Conservation (phyloP, 139 green algal species). For the Asterochloris sp. region DNA sequence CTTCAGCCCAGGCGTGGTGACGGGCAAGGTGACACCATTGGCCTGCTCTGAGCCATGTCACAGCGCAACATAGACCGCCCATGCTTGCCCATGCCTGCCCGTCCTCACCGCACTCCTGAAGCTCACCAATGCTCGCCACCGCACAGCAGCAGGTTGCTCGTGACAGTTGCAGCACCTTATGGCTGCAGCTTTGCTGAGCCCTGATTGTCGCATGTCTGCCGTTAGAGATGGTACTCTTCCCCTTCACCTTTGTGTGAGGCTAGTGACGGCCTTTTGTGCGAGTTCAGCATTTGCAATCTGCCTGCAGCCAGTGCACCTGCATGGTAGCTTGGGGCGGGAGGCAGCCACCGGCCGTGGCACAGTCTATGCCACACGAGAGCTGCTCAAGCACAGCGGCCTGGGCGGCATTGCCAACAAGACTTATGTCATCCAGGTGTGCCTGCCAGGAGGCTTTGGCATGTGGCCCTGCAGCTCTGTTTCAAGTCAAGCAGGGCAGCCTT, state of each 20-base stretch:
- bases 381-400: constrained; percentile 50
- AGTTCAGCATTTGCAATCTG: neutral
- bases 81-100: too few relatives aligned
- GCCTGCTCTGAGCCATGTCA: too few relatives aligned
- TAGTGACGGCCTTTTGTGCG: neutral
- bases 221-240: too few relatives aligned
- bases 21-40: constrained; percentile 54
- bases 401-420: constrained; percentile 43
- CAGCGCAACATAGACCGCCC: too few relatives aligned
- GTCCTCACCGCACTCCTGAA: too few relatives aligned
- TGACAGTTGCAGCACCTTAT: too few relatives aligned
- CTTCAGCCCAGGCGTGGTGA: constrained; percentile 82
- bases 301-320: constrained; percentile 70
- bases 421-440: constrained; percentile 67
- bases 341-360: constrained; percentile 69
- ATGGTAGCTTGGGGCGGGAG: constrained; percentile 68
- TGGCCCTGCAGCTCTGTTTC: neutral
- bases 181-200: too few relatives aligned
- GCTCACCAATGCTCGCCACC: too few relatives aligned
- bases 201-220: too few relatives aligned
- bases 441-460: neutral
- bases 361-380: constrained; percentile 66
- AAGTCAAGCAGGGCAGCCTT: too few relatives aligned
- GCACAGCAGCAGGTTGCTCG: too few relatives aligned
- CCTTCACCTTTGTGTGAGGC: neutral